These are phyloP conservation scores for Symbiodinium pilosum DNA, from an alignment of 73 alveolate genomes.

Conservation along the genomic window DNA sequence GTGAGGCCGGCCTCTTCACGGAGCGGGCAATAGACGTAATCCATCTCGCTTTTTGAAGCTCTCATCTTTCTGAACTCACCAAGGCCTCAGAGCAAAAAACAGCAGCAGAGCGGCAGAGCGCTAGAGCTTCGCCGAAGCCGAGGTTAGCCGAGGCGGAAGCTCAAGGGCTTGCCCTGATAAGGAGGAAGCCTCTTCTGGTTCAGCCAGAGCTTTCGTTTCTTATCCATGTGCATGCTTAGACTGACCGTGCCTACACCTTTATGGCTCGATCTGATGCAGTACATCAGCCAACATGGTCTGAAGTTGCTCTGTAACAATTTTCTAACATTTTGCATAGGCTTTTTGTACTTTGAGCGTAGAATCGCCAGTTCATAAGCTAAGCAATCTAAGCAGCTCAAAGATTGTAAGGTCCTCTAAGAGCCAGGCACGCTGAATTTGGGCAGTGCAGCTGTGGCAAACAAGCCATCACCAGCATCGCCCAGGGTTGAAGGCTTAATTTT, in stretches of 20 bases:
- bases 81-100: neutral
- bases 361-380: neutral
- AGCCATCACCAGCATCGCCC: constrained; percentile 63
- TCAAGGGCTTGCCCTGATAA: constrained; percentile 74
- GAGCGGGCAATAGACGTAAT: constrained; percentile 79
- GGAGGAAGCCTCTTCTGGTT: constrained; percentile 46
- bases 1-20: constrained; percentile 19
- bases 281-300: too few relatives aligned
- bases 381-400: neutral
- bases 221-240: too few relatives aligned
- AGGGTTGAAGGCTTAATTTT: constrained; percentile 36
- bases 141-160: neutral
- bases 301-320: neutral
- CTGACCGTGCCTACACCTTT: too few relatives aligned
- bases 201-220: neutral
- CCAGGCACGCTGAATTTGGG: constrained; percentile 47
- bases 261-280: too few relatives aligned
- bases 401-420: neutral
- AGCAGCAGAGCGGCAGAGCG: neutral
- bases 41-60: constrained; percentile 44
- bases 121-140: neutral
- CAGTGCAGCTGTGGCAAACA: constrained; percentile 30
- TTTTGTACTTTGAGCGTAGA: neutral
- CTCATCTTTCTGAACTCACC: constrained; percentile 62
- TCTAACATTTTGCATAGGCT: neutral